These are phyloP conservation scores for Corchorus capsularis DNA, from an alignment of 345 rosid species.

Conservation along the genomic window DNA sequence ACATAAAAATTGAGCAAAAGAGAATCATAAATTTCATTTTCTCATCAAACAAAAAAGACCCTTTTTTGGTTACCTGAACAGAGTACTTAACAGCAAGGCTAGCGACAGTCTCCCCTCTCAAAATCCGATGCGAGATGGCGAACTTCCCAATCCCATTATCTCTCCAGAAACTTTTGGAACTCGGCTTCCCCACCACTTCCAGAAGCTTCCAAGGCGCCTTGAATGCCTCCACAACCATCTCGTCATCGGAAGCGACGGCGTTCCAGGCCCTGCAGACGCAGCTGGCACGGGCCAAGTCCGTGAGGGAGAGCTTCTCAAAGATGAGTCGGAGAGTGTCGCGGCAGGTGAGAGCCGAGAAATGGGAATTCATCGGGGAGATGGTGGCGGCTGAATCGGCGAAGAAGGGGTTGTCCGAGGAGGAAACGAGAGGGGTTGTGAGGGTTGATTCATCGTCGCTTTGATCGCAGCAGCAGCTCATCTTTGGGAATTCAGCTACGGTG, in stretches of 20 bases:
- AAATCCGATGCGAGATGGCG: slow-evolving; percentile 73
- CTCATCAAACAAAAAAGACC: not conserved
- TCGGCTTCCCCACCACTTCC: slow-evolving; percentile 64
- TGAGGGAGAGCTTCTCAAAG: slow-evolving; percentile 54
- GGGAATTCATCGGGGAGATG: slow-evolving; percentile 58
- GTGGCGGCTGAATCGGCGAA: slow-evolving; percentile 17
- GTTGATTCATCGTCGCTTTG: slow-evolving; percentile 34
- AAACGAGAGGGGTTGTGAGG: slow-evolving; percentile 24
- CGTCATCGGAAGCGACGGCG: slow-evolving; percentile 50
- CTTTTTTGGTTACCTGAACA: slow-evolving; percentile 59
- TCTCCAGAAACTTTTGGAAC: slow-evolving; percentile 68
- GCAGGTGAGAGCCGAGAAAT: slow-evolving; percentile 57
- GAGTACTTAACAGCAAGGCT: slow-evolving; percentile 89
- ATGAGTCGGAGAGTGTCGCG: slow-evolving; percentile 65
- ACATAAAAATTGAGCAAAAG: not conserved
- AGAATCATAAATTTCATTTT: not conserved
- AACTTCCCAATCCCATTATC: slow-evolving; percentile 71
- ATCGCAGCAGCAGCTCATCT: slow-evolving; percentile 57
- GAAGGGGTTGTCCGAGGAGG: slow-evolving; percentile 16
- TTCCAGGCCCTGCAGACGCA: slow-evolving; percentile 79
- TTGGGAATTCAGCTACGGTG: not conserved
- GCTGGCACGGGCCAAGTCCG: slow-evolving; percentile 78
- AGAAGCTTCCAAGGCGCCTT: slow-evolving; percentile 61
- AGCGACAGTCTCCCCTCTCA: slow-evolving; percentile 64
- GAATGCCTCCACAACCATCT: slow-evolving; percentile 54